phyloP scores from a whole-genome alignment of 2,329 filamentous ascomycete genomes.

The Chrysoporthe puriensis region DNA sequence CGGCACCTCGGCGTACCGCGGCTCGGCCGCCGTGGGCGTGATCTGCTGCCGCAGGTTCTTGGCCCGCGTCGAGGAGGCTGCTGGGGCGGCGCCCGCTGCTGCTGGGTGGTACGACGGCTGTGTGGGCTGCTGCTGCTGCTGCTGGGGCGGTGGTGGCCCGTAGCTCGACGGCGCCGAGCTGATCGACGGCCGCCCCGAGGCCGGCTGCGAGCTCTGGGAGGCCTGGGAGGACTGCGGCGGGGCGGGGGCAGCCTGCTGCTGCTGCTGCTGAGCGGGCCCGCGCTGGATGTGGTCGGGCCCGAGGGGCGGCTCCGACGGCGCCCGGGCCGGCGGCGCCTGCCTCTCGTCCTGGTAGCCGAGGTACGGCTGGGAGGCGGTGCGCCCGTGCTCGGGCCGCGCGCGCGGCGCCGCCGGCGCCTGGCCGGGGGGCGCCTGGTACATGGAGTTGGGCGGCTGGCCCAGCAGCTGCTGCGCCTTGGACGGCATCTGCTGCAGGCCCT shows the following conservation, averaged over 20 bases:
- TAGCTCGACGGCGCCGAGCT: conserved; percentile 15
- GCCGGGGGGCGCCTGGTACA: conserved; percentile 20
- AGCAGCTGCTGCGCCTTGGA: conserved; percentile 26
- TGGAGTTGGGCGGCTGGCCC: conserved; percentile 23
- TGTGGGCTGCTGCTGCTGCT: conserved; percentile 29
- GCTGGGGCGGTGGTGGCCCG: conserved; percentile 26
- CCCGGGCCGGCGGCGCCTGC: conserved; percentile 19
- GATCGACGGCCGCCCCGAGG: conserved; percentile 19
- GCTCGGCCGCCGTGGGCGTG: conserved; percentile 32
- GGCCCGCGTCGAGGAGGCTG: conserved; percentile 11
- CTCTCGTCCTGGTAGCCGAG: conserved; percentile 31
- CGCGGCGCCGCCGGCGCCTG: conserved; percentile 18
- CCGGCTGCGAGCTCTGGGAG: conserved; percentile 16
- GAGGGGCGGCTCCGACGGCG: conserved; percentile 19
- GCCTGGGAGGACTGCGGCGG: background rate
- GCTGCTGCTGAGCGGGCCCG: conserved; percentile 1
- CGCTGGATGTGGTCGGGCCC: conserved; percentile 27
- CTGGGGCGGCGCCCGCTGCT: conserved; percentile 27
- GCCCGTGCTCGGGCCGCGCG: conserved; percentile 13
- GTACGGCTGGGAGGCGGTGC: conserved; percentile 22
- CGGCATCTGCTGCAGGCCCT: conserved; percentile 27
- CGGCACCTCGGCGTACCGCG: conserved; percentile 43
- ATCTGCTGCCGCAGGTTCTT: conserved; percentile 25
- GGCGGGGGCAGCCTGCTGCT: conserved; percentile 4
- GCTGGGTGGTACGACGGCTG: conserved; percentile 16